Evolutionary conservation across 2,329 filamentous ascomycete species (phyloP).

Genomic region (Neurospora sp.): DNA sequence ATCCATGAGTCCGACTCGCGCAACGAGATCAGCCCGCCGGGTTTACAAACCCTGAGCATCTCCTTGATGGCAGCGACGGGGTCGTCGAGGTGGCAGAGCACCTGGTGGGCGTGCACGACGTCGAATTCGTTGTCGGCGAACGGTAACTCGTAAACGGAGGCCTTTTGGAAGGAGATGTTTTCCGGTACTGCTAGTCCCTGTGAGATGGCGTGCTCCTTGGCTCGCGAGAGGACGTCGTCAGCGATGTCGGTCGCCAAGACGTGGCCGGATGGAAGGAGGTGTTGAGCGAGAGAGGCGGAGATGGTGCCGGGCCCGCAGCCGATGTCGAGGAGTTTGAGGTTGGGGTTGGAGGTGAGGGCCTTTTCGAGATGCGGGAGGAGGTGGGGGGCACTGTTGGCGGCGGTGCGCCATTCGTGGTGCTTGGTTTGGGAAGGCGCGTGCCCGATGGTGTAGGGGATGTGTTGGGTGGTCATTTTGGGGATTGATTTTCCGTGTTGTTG

Average conservation of each 20-base stretch:
- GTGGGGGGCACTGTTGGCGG: slow-evolving; percentile 29
- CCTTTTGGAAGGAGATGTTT: slow-evolving; percentile 22
- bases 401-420: slow-evolving; percentile 30
- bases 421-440: slow-evolving; percentile 11
- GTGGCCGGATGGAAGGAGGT: slow-evolving; percentile 25
- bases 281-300: slow-evolving; percentile 28
- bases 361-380: slow-evolving; percentile 29
- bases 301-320: slow-evolving; percentile 38
- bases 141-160: slow-evolving; percentile 23
- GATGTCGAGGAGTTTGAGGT: slow-evolving; percentile 28
- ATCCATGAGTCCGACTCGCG: slow-evolving; percentile 17
- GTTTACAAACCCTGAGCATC: slow-evolving; percentile 30
- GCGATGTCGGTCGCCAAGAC: slow-evolving; percentile 28
- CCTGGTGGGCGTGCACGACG: slow-evolving; percentile 10
- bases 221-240: slow-evolving; percentile 19
- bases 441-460: slow-evolving; percentile 4
- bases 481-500: background rate
- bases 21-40: slow-evolving; percentile 27
- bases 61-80: slow-evolving; percentile 25
- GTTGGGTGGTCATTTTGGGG: background rate
- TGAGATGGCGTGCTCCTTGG: slow-evolving; percentile 9
- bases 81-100: slow-evolving; percentile 26
- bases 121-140: slow-evolving; percentile 28
- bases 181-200: background rate
- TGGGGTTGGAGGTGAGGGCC: slow-evolving; percentile 15